phyloP scores from a whole-genome alignment of 73 alveolate species.

The Tetrahymena borealis region DNA sequence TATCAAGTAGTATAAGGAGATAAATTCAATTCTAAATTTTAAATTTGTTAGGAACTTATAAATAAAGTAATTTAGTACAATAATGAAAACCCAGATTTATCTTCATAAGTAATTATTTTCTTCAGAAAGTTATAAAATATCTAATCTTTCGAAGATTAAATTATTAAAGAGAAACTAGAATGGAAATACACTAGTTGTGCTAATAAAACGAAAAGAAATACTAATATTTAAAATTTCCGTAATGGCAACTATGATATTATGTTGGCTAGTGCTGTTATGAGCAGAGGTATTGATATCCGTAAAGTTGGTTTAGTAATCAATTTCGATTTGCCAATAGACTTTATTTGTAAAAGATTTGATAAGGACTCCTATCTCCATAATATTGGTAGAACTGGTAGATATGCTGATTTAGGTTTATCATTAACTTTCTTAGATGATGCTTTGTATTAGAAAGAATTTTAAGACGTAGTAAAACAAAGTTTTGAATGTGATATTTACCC shows the following conservation, averaged over 20 bases:
- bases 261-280: background rate
- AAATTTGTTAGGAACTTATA: background rate
- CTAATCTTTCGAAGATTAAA: background rate
- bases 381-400: slow-evolving; percentile 1
- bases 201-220: background rate
- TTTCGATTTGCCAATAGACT: background rate
- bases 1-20: background rate
- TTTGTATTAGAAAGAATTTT: background rate
- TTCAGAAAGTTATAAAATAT: background rate
- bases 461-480: background rate
- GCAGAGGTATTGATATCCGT: background rate
- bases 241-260: background rate
- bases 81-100: background rate
- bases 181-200: background rate
- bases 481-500: background rate
- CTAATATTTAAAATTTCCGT: background rate
- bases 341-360: background rate
- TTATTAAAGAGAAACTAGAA: background rate
- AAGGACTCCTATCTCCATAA: background rate
- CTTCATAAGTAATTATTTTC: background rate
- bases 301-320: background rate
- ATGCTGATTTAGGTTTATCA: background rate
- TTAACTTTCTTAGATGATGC: background rate
- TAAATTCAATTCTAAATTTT: background rate
- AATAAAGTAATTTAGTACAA: background rate